Percentiles rank a stretch among this genome's conserved stretches.
Conservation (phyloP, 352 stramenopile species). For the Stramenopiles sp. region DNA sequence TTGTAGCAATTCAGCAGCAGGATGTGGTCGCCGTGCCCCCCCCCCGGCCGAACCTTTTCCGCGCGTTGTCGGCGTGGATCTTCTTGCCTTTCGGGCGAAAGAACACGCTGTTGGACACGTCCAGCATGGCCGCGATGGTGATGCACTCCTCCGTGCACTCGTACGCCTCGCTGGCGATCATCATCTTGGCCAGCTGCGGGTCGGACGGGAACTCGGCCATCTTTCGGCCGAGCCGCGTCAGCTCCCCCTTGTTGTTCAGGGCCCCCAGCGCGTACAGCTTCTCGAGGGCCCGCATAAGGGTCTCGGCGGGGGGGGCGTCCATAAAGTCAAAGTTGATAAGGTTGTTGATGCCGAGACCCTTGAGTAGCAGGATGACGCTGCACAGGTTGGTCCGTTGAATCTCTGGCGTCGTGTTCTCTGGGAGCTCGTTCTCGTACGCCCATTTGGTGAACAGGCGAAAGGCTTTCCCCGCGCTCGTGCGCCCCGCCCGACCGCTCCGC, state of each 20-base stretch:
- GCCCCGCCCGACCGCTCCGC: constrained; percentile 71
- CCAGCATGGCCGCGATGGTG: constrained; percentile 93
- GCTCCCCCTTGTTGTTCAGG: constrained; percentile 89
- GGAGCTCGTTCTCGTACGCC: constrained; percentile 95
- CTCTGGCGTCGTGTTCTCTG: constrained; percentile 90
- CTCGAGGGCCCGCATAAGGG: constrained; percentile 89
- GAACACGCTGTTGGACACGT: constrained; percentile 92
- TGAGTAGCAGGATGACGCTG: constrained; percentile 95
- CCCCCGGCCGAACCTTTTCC: constrained; percentile 88
- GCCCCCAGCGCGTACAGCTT: constrained; percentile 96
- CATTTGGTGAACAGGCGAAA: constrained; percentile 97
- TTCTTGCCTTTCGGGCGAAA: constrained; percentile 96
- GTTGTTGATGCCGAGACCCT: constrained; percentile 92
- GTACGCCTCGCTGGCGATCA: constrained; percentile 73
- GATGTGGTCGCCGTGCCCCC: constrained; percentile 90
- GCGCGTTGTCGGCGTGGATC: constrained; percentile 92
- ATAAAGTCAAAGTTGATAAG: constrained; percentile 99
- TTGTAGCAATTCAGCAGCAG: constrained; percentile 88
- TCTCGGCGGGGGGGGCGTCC: constrained; percentile 92
- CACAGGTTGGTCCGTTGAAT: constrained; percentile 91
- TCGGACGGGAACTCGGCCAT: constrained; percentile 89
- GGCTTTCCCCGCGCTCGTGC: constrained; percentile 91
- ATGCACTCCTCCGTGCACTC: constrained; percentile 72
- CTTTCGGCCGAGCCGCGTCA: constrained; percentile 77
- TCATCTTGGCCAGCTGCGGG: constrained; percentile 77